Base-by-base conservation (phyloP, 2,329 filamentous ascomycete genomes). In the Aspergillus quadrilineatus region DNA sequence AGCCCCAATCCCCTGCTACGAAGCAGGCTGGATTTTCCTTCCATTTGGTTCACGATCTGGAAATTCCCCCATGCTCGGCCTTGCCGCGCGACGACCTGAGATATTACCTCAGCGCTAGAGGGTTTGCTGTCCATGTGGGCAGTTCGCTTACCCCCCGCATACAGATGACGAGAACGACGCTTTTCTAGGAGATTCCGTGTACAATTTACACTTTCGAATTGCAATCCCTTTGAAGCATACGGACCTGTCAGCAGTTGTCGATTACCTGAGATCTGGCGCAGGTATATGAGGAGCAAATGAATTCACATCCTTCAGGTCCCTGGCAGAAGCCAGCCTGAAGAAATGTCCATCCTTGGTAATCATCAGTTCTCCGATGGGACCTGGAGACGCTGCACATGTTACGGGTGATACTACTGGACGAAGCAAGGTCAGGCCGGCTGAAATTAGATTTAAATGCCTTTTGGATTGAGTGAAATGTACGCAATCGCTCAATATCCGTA, bases 401-500 rank as follows among this genome's bases (percentile, higher is more conserved):
- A 4, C 22, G 22, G 22, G 22, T 22, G 22, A 22, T 22, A 22
- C 22, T 22, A 22, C 22, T 22, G 22, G 22, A 22, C 22, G 22
- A 22, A 22, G 22, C 22, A 22, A 22, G 22, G 22, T 4, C 22
- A 22, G 22, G 22, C 22, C 22, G 22, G 22, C 22, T 22, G 22
- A 22, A 22, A 22, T 22, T 22, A 22, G 22, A 22, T 4, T 22
- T 22, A 22, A 22, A 22, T 22, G 22, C 3, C 22, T 22, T 22
- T 22, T 22, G 3, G 22, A 22, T 22, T 22, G 22, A 22, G 22
- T 22, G 22, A 22, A 22, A 45, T 55, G 32, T 51, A 30, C 39
- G 46, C 41, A 51, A 6, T 6, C 10, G 26, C 8, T 47, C 32
- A 56, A 50, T 50, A 53, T 14, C 63, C 61, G 53, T 65, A 59